These are phyloP conservation scores for Paraconiothyrium sp. DNA, from an alignment of 2,329 filamentous ascomycete genomes.

Conservation along the genomic window DNA sequence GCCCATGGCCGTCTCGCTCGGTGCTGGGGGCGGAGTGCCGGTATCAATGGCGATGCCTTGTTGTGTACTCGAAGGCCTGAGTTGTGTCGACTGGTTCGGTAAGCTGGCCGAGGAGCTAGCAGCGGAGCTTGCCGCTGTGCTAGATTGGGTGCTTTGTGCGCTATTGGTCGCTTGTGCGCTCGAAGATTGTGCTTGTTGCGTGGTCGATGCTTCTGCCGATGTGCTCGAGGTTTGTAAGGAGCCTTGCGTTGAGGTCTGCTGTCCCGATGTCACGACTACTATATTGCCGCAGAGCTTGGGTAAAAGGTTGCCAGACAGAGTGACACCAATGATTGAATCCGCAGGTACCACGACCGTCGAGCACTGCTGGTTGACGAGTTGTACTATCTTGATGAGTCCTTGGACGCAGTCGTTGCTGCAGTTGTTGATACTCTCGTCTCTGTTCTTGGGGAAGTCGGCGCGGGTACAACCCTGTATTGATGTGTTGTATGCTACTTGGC, in stretches of 20 bases:
- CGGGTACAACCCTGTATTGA: conserved; percentile 52
- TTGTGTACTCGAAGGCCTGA: conserved; percentile 1
- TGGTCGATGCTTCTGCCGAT: conserved; percentile 1
- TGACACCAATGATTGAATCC: conserved; percentile 54
- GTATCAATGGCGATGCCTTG: conserved; percentile 12
- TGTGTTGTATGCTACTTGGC: conserved; percentile 53
- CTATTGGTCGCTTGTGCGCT: conserved; percentile 3
- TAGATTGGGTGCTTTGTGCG: conserved; percentile 28
- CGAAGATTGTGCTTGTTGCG: conserved; percentile 6
- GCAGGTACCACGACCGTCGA: conserved; percentile 46
- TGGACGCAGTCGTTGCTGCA: conserved; percentile 53
- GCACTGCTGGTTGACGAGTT: conserved; percentile 47
- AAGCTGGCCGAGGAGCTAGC: conserved; percentile 10
- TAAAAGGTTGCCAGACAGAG: conserved; percentile 52
- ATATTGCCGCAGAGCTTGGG: conserved; percentile 51
- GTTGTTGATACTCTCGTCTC: conserved; percentile 25
- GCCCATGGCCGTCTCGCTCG: conserved; percentile 31
- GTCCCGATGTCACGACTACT: conserved; percentile 21
- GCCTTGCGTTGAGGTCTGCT: conserved; percentile 10
- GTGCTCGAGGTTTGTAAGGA: conserved; percentile 7
- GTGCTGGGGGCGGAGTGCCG: conserved; percentile 20
- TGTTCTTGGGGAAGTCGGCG: conserved; percentile 48
- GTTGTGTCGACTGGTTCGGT: background rate
- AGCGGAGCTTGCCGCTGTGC: conserved; percentile 20
- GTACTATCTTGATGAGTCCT: conserved; percentile 49